phyloP scores from a whole-genome alignment of 176 grass and related monocot genomes.

The Aegilops speltoides region DNA sequence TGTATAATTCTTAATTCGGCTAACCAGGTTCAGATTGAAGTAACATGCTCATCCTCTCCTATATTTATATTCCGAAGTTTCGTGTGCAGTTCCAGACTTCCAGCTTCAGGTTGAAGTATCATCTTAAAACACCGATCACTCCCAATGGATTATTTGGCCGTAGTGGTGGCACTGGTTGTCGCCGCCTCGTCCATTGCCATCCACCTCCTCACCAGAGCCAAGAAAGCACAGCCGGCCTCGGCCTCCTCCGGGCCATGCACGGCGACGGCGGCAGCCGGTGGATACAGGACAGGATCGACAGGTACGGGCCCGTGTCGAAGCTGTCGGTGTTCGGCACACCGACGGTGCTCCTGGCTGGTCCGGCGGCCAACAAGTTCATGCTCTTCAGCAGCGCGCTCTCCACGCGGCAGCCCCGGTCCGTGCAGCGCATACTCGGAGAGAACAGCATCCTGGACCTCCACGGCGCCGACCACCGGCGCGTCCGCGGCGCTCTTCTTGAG shows the following conservation, averaged over 20 bases:
- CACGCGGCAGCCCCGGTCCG: constrained; percentile 36
- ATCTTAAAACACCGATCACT: not conserved
- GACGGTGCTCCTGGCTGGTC: constrained; percentile 30
- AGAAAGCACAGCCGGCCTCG: not conserved
- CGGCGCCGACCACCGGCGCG: constrained; percentile 45
- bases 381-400: constrained; percentile 36
- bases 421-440: constrained; percentile 27
- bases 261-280: constrained; percentile 1
- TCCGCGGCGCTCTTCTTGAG: constrained; percentile 40
- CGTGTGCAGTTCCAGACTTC: not conserved
- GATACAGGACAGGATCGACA: not conserved
- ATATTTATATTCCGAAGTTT: not conserved
- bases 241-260: constrained; percentile 57
- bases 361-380: constrained; percentile 46
- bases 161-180: not conserved
- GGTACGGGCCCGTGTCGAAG: constrained; percentile 59
- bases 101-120: not conserved
- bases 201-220: not conserved
- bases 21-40: not conserved
- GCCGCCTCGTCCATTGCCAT: constrained; percentile 5
- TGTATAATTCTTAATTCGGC: constrained; percentile 9
- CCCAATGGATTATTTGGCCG: constrained; percentile 27
- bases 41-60: not conserved
- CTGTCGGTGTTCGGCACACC: constrained; percentile 52
- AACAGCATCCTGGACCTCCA: constrained; percentile 32